Percentiles rank a stretch among this genome's conserved stretches.
phyloP scores from a whole-genome alignment of 2,329 filamentous ascomycete species.

The Tolypocladium endophyticum region DNA sequence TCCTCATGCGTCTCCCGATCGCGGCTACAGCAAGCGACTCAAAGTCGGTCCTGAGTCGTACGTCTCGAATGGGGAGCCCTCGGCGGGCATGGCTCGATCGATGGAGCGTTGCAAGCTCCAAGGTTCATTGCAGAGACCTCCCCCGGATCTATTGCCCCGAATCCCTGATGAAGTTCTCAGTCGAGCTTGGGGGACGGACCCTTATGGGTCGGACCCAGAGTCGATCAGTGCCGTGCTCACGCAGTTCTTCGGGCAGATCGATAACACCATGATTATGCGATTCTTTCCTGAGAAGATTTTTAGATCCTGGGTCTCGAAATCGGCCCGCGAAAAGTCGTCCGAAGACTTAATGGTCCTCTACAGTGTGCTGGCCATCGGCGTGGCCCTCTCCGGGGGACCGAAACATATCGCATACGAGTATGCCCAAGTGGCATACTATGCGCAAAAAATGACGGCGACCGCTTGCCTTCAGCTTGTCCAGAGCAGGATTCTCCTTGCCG shows the following conservation, averaged over 20 bases:
- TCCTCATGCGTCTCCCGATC: constrained; percentile 20
- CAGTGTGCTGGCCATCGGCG: constrained; percentile 29
- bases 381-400: constrained; percentile 26
- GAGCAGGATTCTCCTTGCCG: constrained; percentile 52
- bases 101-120: constrained; percentile 26
- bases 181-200: constrained; percentile 39
- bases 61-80: constrained; percentile 22
- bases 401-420: constrained; percentile 27
- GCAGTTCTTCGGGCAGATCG: constrained; percentile 31
- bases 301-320: constrained; percentile 23
- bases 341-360: constrained; percentile 37
- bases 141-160: constrained; percentile 29
- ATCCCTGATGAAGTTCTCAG: constrained; percentile 38
- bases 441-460: constrained; percentile 22
- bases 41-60: constrained; percentile 37
- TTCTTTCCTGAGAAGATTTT: constrained; percentile 30
- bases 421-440: constrained; percentile 45
- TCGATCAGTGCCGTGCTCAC: constrained; percentile 26
- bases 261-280: constrained; percentile 29
- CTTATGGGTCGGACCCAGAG: constrained; percentile 33
- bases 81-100: constrained; percentile 15
- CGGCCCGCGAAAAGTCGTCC: constrained; percentile 24
- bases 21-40: constrained; percentile 35
- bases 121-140: constrained; percentile 23
- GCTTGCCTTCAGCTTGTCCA: constrained; percentile 52